Percentiles rank a stretch among this genome's conserved stretches.
Evolutionary conservation across 202 grass and related monocot species (phyloP).

Genomic region (Eragrostis tef): DNA sequence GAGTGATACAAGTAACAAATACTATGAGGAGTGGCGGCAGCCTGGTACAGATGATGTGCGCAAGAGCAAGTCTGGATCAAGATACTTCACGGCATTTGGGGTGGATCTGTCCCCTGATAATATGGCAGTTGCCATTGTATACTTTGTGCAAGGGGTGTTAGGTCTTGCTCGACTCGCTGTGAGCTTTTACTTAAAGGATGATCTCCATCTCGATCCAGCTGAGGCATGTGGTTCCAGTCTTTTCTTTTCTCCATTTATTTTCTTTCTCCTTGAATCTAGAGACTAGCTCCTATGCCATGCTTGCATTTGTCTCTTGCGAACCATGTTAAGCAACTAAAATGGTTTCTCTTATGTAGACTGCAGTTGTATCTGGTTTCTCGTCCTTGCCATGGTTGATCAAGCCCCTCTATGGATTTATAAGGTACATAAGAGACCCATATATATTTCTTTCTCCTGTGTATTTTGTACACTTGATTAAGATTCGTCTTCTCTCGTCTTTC

Average conservation of each 20-base stretch:
- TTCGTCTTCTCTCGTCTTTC: conserved; percentile 48
- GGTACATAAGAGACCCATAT: conserved; percentile 50
- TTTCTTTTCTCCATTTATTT: conserved; percentile 32
- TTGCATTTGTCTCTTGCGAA: conserved; percentile 25
- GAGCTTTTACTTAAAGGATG: conserved; percentile 94
- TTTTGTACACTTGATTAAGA: conserved; percentile 33
- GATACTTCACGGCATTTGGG: conserved; percentile 73
- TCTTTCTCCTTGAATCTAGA: conserved; percentile 34
- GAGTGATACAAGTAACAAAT: conserved; percentile 44
- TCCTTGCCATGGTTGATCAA: conserved; percentile 97
- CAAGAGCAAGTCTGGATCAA: conserved; percentile 55
- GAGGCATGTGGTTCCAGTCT: conserved; percentile 64
- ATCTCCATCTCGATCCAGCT: conserved; percentile 94
- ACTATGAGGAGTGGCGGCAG: conserved; percentile 24
- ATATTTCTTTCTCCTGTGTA: conserved; percentile 43
- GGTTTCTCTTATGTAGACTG: conserved; percentile 74
- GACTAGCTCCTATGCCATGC: conserved; percentile 27
- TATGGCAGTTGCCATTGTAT: conserved; percentile 94
- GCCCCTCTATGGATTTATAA: conserved; percentile 98
- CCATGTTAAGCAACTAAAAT: conserved; percentile 48
- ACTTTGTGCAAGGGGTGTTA: conserved; percentile 99
- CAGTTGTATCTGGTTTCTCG: conserved; percentile 92
- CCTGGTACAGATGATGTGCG: conserved; percentile 50
- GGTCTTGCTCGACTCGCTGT: conserved; percentile 95
- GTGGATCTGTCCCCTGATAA: conserved; percentile 93